Conservation (phyloP, 108 stramenopile species). For the Cyclotella baltica region DNA sequence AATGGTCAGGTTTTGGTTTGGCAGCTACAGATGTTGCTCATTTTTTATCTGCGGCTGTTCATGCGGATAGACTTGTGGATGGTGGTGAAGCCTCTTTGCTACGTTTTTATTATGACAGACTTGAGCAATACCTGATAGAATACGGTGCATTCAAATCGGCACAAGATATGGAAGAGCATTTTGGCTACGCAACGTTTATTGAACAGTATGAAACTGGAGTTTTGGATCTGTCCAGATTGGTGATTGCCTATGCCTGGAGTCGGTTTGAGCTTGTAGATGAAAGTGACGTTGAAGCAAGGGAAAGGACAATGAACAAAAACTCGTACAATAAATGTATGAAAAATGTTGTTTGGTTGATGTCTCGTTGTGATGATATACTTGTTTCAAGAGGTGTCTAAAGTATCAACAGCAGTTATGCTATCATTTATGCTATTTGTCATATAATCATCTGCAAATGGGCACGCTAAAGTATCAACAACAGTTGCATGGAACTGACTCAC, state of each 20-base stretch:
- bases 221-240: conserved; percentile 68
- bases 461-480: no score
- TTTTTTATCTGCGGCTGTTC: conserved; percentile 54
- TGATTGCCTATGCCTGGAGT: conserved; percentile 74
- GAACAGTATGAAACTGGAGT: conserved; percentile 67
- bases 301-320: conserved; percentile 61
- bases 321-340: conserved; percentile 70
- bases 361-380: conserved; percentile 56
- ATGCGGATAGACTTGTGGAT: conserved; percentile 29
- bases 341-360: conserved; percentile 68
- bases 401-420: background rate
- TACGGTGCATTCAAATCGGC: conserved; percentile 24
- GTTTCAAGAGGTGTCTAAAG: conserved; percentile 28
- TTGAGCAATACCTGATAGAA: conserved; percentile 35
- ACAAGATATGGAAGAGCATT: conserved; percentile 14
- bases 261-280: conserved; percentile 61
- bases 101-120: conserved; percentile 36
- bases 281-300: conserved; percentile 14
- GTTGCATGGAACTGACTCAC: no score
- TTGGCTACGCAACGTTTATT: conserved; percentile 24
- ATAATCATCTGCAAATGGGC: no score
- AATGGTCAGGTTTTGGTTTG: conserved; percentile 77
- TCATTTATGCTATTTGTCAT: no score
- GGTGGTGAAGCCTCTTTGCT: conserved; percentile 32
- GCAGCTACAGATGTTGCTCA: conserved; percentile 85